Evolutionary conservation across 2,329 filamentous ascomycete species (phyloP).

Genomic region (Penicillium sp.): DNA sequence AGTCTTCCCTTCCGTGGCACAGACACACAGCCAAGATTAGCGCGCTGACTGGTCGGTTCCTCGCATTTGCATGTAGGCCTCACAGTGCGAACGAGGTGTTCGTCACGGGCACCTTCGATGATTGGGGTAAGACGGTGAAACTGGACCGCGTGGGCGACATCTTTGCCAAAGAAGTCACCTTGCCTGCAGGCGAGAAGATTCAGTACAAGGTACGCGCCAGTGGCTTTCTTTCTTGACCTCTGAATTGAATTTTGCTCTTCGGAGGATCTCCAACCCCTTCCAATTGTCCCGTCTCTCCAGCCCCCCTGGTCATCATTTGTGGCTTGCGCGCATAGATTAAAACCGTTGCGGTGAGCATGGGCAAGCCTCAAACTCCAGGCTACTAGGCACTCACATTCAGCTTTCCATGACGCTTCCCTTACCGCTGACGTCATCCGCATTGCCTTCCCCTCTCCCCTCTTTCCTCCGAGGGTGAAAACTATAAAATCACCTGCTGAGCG

Average conservation of each 20-base stretch:
- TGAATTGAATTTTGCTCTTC: not conserved
- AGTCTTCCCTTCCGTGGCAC: slow-evolving; percentile 16
- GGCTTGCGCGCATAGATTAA: slow-evolving; percentile 10
- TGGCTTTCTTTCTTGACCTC: slow-evolving; percentile 9
- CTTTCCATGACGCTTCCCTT: slow-evolving; percentile 29
- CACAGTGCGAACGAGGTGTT: slow-evolving; percentile 83
- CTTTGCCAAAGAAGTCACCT: slow-evolving; percentile 79
- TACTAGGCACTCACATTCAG: slow-evolving; percentile 10
- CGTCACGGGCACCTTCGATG: slow-evolving; percentile 94
- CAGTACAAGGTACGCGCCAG: slow-evolving; percentile 81
- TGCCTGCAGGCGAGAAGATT: slow-evolving; percentile 72
- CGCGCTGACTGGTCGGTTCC: slow-evolving; percentile 32
- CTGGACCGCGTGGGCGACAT: slow-evolving; percentile 72
- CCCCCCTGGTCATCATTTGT: not conserved
- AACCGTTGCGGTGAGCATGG: slow-evolving; percentile 22
- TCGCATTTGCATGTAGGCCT: slow-evolving; percentile 62
- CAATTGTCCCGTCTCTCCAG: not conserved
- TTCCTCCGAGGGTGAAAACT: not conserved
- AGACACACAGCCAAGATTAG: slow-evolving; percentile 17
- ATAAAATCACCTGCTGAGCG: not conserved
- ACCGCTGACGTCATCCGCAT: slow-evolving; percentile 27
- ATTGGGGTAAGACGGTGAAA: slow-evolving; percentile 85
- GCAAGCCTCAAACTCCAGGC: not conserved
- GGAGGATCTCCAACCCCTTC: not conserved
- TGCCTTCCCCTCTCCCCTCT: not conserved